Base-by-base conservation (phyloP, 352 stramenopile genomes). In the Phytophthora sp. region DNA sequence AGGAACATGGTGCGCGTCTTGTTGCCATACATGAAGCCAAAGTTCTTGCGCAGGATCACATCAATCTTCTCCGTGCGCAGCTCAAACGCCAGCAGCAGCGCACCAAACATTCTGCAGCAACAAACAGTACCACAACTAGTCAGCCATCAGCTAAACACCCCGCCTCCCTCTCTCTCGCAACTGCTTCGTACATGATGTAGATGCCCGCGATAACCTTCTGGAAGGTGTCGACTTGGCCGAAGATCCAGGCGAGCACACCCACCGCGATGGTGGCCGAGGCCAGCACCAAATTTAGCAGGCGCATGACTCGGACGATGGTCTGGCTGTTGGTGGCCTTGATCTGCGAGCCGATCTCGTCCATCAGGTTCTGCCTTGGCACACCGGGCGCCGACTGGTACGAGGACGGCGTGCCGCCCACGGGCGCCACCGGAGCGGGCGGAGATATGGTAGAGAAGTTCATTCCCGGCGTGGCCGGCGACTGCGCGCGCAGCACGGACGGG, bases 11-110 rank as follows among this genome's bases (percentile, higher is more conserved):
- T 96, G 70, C 88, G 88, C 50, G 88, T 94, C 72, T 86, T 86
- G 79, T 94, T 92, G 73, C 85, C 88, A 65, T 94, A 96, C 88
- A 96, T 96, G 65, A 96, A 96, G 44, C 88, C 88, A 74, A 96
- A 94, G 80, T 96, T 96, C 39, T 76, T 69, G 64, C 88, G 88
- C 73, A 94, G 74, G 16, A 96, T 70, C 42, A 75, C 74, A 54
- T 96, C 88, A 11, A 93, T 74, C 54, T 91, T 90, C 30, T 93
- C 84, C 20, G 84, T 94, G 42, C 88, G 88, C 44, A 96, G 74
- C 72, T 96, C 88, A 62, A 96, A 96, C 24, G 77, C 76, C 41
- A 96, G 68, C 61, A 96, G 59, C 67, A 96, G 66, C 45, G 66
- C 63, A 2, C 88, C 88, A 73, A 96, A 96, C 66, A 94, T 75